Percentiles rank a stretch among this genome's conserved stretches.
Evolutionary conservation across 257 asterid species (phyloP).

Genomic region (Forsythia viridissima): DNA sequence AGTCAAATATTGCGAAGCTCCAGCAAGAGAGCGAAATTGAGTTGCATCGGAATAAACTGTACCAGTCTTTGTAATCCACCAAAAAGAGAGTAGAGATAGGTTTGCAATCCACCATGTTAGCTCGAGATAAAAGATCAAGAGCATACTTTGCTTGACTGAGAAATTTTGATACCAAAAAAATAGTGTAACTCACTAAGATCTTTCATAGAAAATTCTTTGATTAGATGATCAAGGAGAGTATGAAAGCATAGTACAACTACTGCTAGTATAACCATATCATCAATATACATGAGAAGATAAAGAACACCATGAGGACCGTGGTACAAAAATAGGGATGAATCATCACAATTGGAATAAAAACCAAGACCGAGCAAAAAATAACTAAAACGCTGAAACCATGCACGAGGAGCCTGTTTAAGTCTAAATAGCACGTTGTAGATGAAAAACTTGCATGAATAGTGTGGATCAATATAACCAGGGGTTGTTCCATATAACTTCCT

Average conservation of each 20-base stretch:
- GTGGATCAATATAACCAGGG: too few species aligned
- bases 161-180: too few species aligned
- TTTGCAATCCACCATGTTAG: too few species aligned
- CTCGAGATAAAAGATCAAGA: too few species aligned
- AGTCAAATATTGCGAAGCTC: too few species aligned
- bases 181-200: neutral
- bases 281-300: neutral
- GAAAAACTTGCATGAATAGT: too few species aligned
- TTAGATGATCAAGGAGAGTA: neutral
- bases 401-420: too few species aligned
- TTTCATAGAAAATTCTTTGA: neutral
- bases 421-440: too few species aligned
- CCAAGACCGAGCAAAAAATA: neutral
- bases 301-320: neutral
- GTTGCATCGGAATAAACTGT: neutral
- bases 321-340: neutral
- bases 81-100: too few species aligned
- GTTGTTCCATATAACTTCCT: too few species aligned
- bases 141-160: too few species aligned
- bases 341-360: neutral
- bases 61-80: neutral
- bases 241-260: neutral
- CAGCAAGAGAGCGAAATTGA: neutral
- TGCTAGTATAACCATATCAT: neutral
- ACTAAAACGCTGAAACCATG: neutral